Evolutionary conservation across 805 yeast genomes (phyloP).

Genomic region (Monosporozyma solicola): DNA sequence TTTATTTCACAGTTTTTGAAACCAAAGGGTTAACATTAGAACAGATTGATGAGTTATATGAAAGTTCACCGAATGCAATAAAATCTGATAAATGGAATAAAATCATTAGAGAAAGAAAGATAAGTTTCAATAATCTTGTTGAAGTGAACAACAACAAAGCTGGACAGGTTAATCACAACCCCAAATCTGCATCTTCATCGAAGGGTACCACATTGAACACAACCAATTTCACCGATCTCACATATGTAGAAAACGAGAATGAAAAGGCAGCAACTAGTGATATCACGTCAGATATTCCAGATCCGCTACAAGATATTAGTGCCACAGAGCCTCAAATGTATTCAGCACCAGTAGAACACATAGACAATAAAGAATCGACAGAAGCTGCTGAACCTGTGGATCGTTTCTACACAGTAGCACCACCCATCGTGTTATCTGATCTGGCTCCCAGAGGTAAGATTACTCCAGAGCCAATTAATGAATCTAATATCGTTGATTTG

Average conservation of each 20-base stretch:
- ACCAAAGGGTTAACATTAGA: conserved; percentile 75
- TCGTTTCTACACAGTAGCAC: neutral
- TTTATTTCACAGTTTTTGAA: conserved; percentile 63
- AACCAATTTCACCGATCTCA: neutral
- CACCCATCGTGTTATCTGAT: neutral
- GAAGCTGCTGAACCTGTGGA: neutral
- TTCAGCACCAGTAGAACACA: neutral
- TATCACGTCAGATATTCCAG: neutral
- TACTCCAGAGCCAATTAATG: neutral
- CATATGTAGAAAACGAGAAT: neutral
- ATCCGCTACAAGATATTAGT: neutral
- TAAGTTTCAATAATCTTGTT: neutral
- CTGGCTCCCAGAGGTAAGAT: neutral
- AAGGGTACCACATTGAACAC: neutral
- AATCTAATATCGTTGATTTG: conserved; percentile 21
- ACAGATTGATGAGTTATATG: conserved; percentile 70
- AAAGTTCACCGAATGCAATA: conserved; percentile 47
- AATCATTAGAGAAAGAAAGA: conserved; percentile 11
- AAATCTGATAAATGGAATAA: conserved; percentile 38
- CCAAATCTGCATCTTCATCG: neutral
- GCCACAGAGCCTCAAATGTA: neutral
- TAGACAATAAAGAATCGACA: neutral
- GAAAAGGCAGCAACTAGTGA: neutral
- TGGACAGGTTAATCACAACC: neutral
- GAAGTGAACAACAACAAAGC: neutral